Evolutionary conservation across 768 basidiomycete genomes (phyloP), one percentile per base, ranked within the genome.

Genomic region (Crassisporium funariophilum): DNA sequence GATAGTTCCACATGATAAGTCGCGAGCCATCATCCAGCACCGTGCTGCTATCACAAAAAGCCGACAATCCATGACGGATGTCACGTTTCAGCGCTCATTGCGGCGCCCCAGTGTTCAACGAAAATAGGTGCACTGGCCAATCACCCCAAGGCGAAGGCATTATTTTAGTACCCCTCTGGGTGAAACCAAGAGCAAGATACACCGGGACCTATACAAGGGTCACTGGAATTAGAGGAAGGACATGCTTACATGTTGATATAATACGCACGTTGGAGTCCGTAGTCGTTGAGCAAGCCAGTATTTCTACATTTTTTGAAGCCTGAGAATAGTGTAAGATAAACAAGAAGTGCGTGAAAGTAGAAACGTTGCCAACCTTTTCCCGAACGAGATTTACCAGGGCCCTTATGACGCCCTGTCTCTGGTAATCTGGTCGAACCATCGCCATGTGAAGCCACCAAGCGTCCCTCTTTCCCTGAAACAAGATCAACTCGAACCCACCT

Each of bases 401-500:
- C 21, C 54, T 60, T 13, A 53, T 49, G 23, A 68, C 50, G 4
- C 60, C 59, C 25, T 54, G 53, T 29, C 51, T 53, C 31, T 67
- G 66, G 29, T 52, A 63, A n/a, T 55, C 56, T 12, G 49, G 53
- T 16, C 54, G 54, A 4, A 65, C 63, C 31, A 61, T 59, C 15
- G 61, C 52, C 43, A 55, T 61, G 46, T 64, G 62, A 22, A 64
- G 42, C 59, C 64, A 68, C 56, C 61, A 62, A 9, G 63, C 56
- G 37, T 66, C 59, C 6, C 37, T 42, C 38, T 58, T 58, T 19
- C 59, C 62, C 64, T 67, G 22, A n/a, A n/a, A 25, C 13, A 19
- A 46, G 19, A 23, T 36, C 45, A 11, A 17, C 13, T 24, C 12
- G 21, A 23, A 16, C 38, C 13, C 2, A 12, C 5, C 4, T 1